Percentiles rank a stretch among this genome's conserved stretches.
These are phyloP conservation scores for Astraeus odoratus DNA, from an alignment of 768 basidiomycete species.

Conservation along the genomic window DNA sequence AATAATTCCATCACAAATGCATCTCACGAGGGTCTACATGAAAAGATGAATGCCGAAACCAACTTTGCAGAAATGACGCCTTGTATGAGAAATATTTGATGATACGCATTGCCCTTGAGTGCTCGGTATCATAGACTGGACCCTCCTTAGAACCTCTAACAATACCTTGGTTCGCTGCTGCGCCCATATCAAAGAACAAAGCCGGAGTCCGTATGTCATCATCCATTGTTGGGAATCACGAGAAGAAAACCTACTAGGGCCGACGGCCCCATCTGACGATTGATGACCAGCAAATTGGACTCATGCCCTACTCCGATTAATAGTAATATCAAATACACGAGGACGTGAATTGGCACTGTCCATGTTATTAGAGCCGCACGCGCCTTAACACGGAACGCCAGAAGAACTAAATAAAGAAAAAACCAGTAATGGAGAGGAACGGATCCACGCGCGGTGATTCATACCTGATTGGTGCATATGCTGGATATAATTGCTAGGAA, in stretches of 20 bases:
- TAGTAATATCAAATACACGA: constrained; percentile 51
- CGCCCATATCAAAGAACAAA: constrained; percentile 52
- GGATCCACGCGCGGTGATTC: background rate
- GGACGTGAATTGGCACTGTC: constrained; percentile 66
- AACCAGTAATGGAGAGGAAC: background rate
- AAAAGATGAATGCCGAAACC: constrained; percentile 12
- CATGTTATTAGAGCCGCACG: constrained; percentile 64
- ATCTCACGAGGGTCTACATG: no score
- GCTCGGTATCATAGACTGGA: no score
- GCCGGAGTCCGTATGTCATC: constrained; percentile 50
- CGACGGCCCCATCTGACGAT: constrained; percentile 53
- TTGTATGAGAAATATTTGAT: constrained; percentile 77
- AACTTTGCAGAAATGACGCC: constrained; percentile 56
- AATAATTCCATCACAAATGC: constrained; percentile 57
- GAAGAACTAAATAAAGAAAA: constrained; percentile 45
- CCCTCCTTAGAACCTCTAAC: constrained; percentile 55
- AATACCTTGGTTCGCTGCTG: constrained; percentile 57
- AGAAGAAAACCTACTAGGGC: constrained; percentile 64
- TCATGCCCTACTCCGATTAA: constrained; percentile 41
- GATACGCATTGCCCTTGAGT: constrained; percentile 54
- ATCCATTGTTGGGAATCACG: constrained; percentile 58
- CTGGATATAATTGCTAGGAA: constrained; percentile 43
- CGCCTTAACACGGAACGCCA: constrained; percentile 57
- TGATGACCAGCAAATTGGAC: background rate
- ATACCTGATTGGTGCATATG: constrained; percentile 56